Conservation (phyloP, 441 rosid species). For the Geranium incanum region DNA sequence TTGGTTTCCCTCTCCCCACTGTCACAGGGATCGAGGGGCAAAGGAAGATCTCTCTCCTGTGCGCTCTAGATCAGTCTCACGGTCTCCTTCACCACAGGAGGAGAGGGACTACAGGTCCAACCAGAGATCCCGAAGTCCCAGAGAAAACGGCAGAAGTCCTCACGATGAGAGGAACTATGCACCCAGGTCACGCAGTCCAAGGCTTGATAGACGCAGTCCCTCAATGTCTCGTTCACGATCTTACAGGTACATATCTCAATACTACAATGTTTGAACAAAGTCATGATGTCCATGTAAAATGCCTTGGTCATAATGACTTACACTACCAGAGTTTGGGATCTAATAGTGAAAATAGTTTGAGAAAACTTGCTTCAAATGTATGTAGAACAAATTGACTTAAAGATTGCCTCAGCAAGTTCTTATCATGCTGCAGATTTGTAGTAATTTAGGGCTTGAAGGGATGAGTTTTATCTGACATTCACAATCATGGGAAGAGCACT, state of each 20-base stretch:
- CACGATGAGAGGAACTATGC: slow-evolving; percentile 33
- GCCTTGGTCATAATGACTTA: neutral
- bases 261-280: neutral
- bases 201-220: slow-evolving; percentile 29
- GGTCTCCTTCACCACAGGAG: slow-evolving; percentile 45
- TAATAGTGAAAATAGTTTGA: too few relatives aligned
- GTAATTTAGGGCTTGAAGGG: neutral
- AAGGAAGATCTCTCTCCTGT: slow-evolving; percentile 43
- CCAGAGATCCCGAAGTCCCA: slow-evolving; percentile 42
- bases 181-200: slow-evolving; percentile 44
- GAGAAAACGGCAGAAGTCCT: slow-evolving; percentile 38
- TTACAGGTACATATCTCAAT: slow-evolving; percentile 33
- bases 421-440: neutral
- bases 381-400: neutral
- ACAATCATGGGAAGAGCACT: too few relatives aligned
- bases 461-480: too few relatives aligned
- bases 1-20: neutral
- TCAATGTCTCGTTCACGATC: slow-evolving; percentile 46
- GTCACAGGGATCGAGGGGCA: slow-evolving; percentile 33
- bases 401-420: neutral
- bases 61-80: slow-evolving; percentile 50
- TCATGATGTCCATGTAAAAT: neutral
- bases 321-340: neutral
- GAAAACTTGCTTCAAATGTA: neutral
- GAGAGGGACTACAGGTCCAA: slow-evolving; percentile 35